Evolutionary conservation across 1,284 basidiomycete genomes (phyloP).

Genomic region (Vanrija humicola): DNA sequence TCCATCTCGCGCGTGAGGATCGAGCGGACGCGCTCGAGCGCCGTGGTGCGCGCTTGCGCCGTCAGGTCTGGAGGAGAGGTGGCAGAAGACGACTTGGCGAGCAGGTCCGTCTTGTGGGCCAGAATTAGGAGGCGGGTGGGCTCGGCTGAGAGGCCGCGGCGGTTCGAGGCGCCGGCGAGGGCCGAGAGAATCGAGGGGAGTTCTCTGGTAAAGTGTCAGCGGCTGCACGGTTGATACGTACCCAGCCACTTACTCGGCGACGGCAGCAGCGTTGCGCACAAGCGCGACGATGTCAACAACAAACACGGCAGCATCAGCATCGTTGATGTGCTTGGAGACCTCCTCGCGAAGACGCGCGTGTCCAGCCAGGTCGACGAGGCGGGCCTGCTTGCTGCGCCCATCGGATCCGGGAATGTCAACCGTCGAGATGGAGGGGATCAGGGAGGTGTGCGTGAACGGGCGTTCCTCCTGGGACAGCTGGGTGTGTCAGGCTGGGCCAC

Average conservation of each 20-base stretch:
- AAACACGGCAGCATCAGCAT: slow-evolving; percentile 39
- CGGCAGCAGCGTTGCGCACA: slow-evolving; percentile 35
- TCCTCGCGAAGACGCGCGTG: slow-evolving; percentile 46
- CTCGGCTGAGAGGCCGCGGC: slow-evolving; percentile 14
- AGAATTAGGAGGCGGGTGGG: slow-evolving; percentile 40
- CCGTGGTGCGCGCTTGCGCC: slow-evolving; percentile 18
- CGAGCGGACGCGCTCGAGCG: slow-evolving; percentile 34
- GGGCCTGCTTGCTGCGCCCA: slow-evolving; percentile 21
- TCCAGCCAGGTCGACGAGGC: slow-evolving; percentile 45
- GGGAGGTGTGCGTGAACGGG: slow-evolving; percentile 43
- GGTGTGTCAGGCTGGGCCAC: neutral
- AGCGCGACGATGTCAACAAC: slow-evolving; percentile 43
- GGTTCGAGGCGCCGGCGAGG: slow-evolving; percentile 28
- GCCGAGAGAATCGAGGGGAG: slow-evolving; percentile 40
- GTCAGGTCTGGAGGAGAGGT: slow-evolving; percentile 29
- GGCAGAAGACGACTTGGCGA: slow-evolving; percentile 20
- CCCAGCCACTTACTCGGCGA: slow-evolving; percentile 40
- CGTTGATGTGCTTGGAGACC: slow-evolving; percentile 26
- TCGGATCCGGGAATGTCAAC: slow-evolving; percentile 25
- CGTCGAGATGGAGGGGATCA: slow-evolving; percentile 28
- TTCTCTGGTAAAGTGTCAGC: slow-evolving; percentile 25
- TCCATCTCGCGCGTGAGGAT: slow-evolving; percentile 48
- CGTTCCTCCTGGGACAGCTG: slow-evolving; percentile 37
- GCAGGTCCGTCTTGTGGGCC: slow-evolving; percentile 45
- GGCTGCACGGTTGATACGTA: too few species aligned